These are phyloP conservation scores for Pezicula rhizophila DNA, from an alignment of 2,329 filamentous ascomycete genomes.

Conservation along the genomic window DNA sequence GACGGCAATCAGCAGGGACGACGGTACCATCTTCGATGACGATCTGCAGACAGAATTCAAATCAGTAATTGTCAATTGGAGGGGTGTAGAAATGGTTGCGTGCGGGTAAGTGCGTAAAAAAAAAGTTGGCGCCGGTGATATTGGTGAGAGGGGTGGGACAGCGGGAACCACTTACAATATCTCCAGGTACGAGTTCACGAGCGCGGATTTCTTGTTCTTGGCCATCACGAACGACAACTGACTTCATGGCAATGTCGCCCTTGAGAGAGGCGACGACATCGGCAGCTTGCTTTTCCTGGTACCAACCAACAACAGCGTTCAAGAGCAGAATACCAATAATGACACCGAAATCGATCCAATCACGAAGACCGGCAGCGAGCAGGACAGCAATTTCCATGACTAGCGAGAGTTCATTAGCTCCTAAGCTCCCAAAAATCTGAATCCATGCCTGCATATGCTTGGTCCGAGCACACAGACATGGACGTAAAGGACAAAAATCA, in stretches of 20 bases:
- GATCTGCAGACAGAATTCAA: constrained; percentile 36
- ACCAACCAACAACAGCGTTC: constrained; percentile 73
- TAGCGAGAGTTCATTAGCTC: constrained; percentile 22
- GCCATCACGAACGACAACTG: constrained; percentile 61
- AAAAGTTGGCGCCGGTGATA: not conserved
- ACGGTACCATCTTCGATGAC: constrained; percentile 67
- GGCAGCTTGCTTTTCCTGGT: constrained; percentile 75
- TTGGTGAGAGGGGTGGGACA: not conserved
- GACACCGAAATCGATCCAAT: constrained; percentile 74
- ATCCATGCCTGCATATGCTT: not conserved
- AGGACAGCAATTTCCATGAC: constrained; percentile 75
- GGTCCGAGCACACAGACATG: not conserved
- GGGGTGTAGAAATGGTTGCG: not conserved
- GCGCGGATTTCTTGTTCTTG: constrained; percentile 63
- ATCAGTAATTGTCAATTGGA: constrained; percentile 1
- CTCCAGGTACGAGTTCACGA: constrained; percentile 69
- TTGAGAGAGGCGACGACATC: constrained; percentile 70
- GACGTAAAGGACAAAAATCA: not conserved
- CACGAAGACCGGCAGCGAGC: constrained; percentile 65
- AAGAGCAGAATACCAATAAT: constrained; percentile 70
- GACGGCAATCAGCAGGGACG: constrained; percentile 62
- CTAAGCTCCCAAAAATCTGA: not conserved
- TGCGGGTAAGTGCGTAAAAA: not conserved
- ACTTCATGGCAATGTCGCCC: constrained; percentile 74
- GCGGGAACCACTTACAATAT: constrained; percentile 52